Conservation (phyloP, 2,329 filamentous ascomycete genomes). For the Colletotrichum spinosum region DNA sequence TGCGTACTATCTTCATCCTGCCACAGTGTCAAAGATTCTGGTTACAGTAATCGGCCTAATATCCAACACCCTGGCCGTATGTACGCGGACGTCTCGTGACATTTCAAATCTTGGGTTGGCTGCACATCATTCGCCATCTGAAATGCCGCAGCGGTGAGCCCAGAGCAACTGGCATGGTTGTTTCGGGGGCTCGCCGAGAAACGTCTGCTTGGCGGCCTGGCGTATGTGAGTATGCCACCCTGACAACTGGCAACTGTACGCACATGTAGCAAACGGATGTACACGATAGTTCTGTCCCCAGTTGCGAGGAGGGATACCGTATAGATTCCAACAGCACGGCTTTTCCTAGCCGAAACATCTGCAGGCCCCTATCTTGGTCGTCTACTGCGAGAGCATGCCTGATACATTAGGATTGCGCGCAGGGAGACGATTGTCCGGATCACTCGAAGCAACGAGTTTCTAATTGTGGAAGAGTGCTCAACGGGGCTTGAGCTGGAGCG, state of each 20-base stretch:
- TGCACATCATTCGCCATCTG: no score
- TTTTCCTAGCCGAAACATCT: slow-evolving; percentile 34
- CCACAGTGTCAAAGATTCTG: slow-evolving; percentile 1
- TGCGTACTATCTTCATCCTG: slow-evolving; percentile 5
- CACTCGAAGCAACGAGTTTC: slow-evolving; percentile 5
- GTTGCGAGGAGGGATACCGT: slow-evolving; percentile 9
- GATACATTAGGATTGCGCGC: not conserved
- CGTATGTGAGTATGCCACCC: slow-evolving; percentile 1
- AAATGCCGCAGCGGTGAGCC: slow-evolving; percentile 6
- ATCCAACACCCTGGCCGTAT: slow-evolving; percentile 12
- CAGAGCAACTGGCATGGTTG: slow-evolving; percentile 7
- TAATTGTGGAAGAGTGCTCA: slow-evolving; percentile 2
- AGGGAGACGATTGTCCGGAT: slow-evolving; percentile 8
- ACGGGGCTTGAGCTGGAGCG: slow-evolving; percentile 7
- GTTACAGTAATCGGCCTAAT: not conserved
- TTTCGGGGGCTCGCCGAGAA: slow-evolving; percentile 15
- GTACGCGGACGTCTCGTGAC: slow-evolving; percentile 2
- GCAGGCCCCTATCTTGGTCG: slow-evolving; percentile 20
- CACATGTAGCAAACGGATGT: no score
- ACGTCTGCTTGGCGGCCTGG: slow-evolving; percentile 12
- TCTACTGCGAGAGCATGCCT: not conserved
- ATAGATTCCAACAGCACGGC: slow-evolving; percentile 13
- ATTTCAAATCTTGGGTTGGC: not conserved
- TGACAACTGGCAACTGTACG: slow-evolving; percentile 12
- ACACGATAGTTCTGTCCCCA: not conserved